Evolutionary conservation across 169 alveolate genomes (phyloP), one percentile per base, ranked within the genome.

Genomic region (Plasmodium ovale): DNA sequence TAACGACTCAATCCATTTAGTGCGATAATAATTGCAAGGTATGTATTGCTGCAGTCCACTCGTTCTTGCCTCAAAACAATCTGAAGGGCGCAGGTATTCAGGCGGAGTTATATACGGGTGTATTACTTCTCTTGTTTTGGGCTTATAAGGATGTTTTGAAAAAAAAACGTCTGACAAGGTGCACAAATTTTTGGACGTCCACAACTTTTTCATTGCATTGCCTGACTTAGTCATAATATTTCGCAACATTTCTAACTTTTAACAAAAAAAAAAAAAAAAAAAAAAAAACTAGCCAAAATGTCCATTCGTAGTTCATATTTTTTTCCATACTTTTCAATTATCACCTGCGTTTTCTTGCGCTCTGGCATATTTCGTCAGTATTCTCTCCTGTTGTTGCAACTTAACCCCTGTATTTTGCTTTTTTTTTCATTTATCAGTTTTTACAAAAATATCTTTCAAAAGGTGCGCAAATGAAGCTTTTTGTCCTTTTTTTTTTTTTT

Each of bases 61-160:
- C 37, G 82, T 64, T 69, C 65, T 79, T 5, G 89, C 92, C 10
- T 21, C 29, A 71, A 68, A 62, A 29, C 92, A 72, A 67, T 58
- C 88, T 9, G 89, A 51, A 14, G 88, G 92, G 21, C 58, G 4
- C 60, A 39, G 33, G 16, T 44, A 21, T 44, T 72, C 89, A 5
- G 89, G 89, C 23, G 85, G 72, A 1, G 77, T 72, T 39, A 92
- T 56, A 67, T 88, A 89, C 3, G 95, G 95, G 53, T 92, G 95
- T 25, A 89, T 72, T 27, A 92, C 56, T 53, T 92, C 95, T n/a
- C 94, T 89, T 19, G 94, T 77, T 53, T 87, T 88, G 37, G 94
- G 94, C 58, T 92, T 92, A 70, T 84, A 84, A 6, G 92, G 93
- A 39, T 92, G 94, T n/a, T 85, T 88, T 25, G 94, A 84, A 31